phyloP scores from a whole-genome alignment of 148 eudicot genomes.

The Limonium bicolor region DNA sequence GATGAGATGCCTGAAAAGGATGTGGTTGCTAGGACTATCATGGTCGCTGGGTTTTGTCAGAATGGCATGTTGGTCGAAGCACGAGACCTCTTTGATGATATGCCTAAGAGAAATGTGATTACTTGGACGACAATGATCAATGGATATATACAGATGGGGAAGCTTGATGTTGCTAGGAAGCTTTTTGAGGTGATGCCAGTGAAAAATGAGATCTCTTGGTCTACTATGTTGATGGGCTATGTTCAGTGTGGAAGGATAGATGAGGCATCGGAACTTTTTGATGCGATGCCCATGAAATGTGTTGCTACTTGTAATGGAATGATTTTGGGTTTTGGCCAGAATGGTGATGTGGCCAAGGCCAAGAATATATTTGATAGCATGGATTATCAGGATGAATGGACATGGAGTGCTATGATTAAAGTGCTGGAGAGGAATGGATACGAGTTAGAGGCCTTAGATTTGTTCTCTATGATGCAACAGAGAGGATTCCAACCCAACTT shows the following conservation, averaged over 20 bases:
- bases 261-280: constrained; percentile 31
- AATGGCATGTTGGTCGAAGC: constrained; percentile 27
- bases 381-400: constrained; percentile 26
- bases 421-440: constrained; percentile 24
- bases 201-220: constrained; percentile 44
- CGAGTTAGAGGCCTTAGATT: constrained; percentile 24
- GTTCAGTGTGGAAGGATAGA: constrained; percentile 31
- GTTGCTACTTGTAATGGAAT: constrained; percentile 28
- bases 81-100: constrained; percentile 26
- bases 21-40: constrained; percentile 27
- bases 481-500: constrained; percentile 15
- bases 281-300: constrained; percentile 28
- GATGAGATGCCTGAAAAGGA: constrained; percentile 36
- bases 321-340: constrained; percentile 36
- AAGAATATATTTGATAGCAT: constrained; percentile 21
- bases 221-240: constrained; percentile 44
- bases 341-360: constrained; percentile 29
- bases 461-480: constrained; percentile 25
- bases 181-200: constrained; percentile 50
- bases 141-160: constrained; percentile 20
- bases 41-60: constrained; percentile 31
- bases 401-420: constrained; percentile 38
- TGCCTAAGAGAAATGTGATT: constrained; percentile 26
- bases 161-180: constrained; percentile 36
- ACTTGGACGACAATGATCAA: constrained; percentile 35